Conservation (phyloP, 1,139 yeast genomes). For the Scheffersomyces stambukii region DNA sequence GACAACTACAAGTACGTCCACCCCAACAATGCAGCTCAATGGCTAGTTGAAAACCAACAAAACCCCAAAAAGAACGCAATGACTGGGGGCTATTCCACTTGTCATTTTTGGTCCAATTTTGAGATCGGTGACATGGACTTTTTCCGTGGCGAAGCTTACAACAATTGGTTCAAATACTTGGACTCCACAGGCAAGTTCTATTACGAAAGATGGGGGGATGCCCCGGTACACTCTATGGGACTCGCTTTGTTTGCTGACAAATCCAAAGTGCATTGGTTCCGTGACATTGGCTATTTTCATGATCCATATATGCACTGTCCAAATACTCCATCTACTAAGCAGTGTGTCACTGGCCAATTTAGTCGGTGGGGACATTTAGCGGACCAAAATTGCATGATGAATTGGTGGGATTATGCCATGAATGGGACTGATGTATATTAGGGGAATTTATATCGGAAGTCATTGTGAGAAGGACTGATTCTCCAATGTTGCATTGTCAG, state of each 20-base stretch:
- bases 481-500: background rate
- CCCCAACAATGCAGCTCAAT: slow-evolving; percentile 57
- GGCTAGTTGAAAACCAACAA: slow-evolving; percentile 66
- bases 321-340: slow-evolving; percentile 25
- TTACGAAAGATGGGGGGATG: slow-evolving; percentile 92
- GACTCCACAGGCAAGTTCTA: slow-evolving; percentile 76
- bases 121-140: slow-evolving; percentile 83
- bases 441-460: too few relatives aligned
- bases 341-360: slow-evolving; percentile 29
- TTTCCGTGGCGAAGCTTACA: slow-evolving; percentile 62
- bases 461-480: background rate
- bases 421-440: too few relatives aligned
- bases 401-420: slow-evolving; percentile 66
- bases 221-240: slow-evolving; percentile 81
- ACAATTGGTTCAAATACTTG: slow-evolving; percentile 57
- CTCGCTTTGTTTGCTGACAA: slow-evolving; percentile 71
- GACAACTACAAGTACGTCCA: slow-evolving; percentile 62
- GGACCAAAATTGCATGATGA: slow-evolving; percentile 69
- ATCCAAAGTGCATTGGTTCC: slow-evolving; percentile 74
- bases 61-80: slow-evolving; percentile 49
- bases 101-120: slow-evolving; percentile 88
- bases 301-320: slow-evolving; percentile 79
- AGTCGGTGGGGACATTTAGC: slow-evolving; percentile 34
- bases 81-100: slow-evolving; percentile 72
- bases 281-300: slow-evolving; percentile 79